phyloP scores from a whole-genome alignment of 192 early-diverging fungal species.

The Polychytrium aggregatum region DNA sequence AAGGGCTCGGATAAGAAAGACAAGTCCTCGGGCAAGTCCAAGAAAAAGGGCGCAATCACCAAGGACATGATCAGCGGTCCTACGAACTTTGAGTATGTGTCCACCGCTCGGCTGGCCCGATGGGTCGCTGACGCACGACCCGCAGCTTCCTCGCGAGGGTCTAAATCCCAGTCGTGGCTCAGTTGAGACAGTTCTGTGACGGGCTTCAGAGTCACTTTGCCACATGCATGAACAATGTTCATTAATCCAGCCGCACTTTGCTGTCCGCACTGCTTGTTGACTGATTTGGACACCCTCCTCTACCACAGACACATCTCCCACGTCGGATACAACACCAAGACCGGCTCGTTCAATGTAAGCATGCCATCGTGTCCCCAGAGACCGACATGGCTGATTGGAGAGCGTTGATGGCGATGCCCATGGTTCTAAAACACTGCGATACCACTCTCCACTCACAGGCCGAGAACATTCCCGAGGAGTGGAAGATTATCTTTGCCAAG shows the following conservation, averaged over 20 bases:
- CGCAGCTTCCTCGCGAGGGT: no score
- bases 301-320: slow-evolving; percentile 26
- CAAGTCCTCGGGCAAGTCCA: background rate
- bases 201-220: no score
- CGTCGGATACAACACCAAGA: slow-evolving; percentile 35
- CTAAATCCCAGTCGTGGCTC: no score
- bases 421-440: no score
- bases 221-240: no score
- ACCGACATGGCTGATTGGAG: no score
- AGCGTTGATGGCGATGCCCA: no score
- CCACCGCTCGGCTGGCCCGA: background rate
- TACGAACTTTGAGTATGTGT: slow-evolving; percentile 28
- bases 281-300: background rate
- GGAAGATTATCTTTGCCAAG: slow-evolving; percentile 41
- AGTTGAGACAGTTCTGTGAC: no score
- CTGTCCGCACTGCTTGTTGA: background rate
- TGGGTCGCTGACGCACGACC: no score
- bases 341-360: slow-evolving; percentile 31
- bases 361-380: background rate
- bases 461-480: slow-evolving; percentile 40
- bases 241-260: no score
- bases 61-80: slow-evolving; percentile 37
- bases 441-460: slow-evolving; percentile 8
- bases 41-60: slow-evolving; percentile 19
- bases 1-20: no score